Evolutionary conservation across 208 protist species (phyloP).

Genomic region (Leishmania amazonensis): DNA sequence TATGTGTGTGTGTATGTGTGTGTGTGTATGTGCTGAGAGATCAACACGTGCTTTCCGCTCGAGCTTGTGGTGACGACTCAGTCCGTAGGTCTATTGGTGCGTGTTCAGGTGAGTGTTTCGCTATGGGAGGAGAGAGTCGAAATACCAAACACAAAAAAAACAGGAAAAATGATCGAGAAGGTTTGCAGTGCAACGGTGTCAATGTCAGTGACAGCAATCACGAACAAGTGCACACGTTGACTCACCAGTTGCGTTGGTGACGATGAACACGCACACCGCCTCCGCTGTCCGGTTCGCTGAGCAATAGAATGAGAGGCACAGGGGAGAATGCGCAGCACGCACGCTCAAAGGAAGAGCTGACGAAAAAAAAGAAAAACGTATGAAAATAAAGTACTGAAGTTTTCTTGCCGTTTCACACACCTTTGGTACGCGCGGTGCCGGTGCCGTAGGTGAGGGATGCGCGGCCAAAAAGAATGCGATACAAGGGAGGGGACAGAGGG

Average conservation of each 20-base stretch:
- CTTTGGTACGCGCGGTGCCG: background rate
- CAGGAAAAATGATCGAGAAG: background rate
- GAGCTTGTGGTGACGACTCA: background rate
- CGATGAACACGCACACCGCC: background rate
- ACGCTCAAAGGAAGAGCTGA: background rate
- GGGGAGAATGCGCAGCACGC: background rate
- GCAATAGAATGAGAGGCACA: background rate
- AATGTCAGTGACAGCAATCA: conserved; percentile 6
- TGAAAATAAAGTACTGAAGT: background rate
- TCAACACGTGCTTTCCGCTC: background rate
- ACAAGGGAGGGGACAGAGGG: too few species aligned
- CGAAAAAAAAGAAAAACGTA: background rate
- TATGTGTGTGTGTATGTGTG: too few species aligned
- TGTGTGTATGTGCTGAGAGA: background rate
- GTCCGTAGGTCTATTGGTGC: background rate
- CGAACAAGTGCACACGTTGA: background rate
- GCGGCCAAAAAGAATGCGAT: background rate
- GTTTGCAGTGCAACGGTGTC: background rate
- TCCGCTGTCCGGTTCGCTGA: background rate
- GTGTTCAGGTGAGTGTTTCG: background rate
- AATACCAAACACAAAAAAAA: background rate
- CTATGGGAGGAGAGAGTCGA: background rate
- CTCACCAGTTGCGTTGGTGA: background rate
- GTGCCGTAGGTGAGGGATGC: background rate
- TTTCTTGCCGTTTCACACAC: background rate